Base-by-base conservation (phyloP, 768 basidiomycete species). In the Astraeus odoratus region DNA sequence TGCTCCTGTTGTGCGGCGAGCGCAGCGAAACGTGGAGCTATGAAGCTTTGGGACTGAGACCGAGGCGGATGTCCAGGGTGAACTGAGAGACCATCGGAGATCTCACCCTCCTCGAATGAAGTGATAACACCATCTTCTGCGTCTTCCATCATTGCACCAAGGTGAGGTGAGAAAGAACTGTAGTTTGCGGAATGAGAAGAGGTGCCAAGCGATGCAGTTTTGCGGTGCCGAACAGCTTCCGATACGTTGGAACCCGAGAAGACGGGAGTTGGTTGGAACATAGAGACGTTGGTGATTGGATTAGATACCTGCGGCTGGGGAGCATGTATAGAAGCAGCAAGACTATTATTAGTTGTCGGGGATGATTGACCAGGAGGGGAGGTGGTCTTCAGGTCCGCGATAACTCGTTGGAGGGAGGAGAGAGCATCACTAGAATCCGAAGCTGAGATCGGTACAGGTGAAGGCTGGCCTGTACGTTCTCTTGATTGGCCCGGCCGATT, bases 321-420 rank as follows among this genome's bases (percentile, higher is more conserved):
- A 13, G 67, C 64, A 50, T 76, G 68, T 57, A 77, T 72, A 34
- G 75, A 68, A 53, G 57, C 64, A 50, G 71, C 51, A 27, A 67
- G 58, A 3, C 65, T 59, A 40, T 67, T 72, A 48, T 57, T 67
- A 33, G n/a, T n/a, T n/a, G 67, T 63, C 50, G 66, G 67, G 56
- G 66, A 64, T 0, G 46, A 33, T 54, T 65, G 76, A 57, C 70
- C 77, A 42, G 78, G 71, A 40, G 86, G 80, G 43, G 88, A 82
- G 3, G 89, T 76, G 15, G 85, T 83, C 74, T 92, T 95, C 51
- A 96, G 73, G 64, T 97, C 93, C 45, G 87, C 87, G 54, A 97
- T 97, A 63, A 96, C 85, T 46, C 89, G 81, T 59, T 97, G 92
- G 43, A 97, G 78, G 23, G 88, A 90, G 49, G 85, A 86, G 47